Evolutionary conservation across 2,329 filamentous ascomycete species (phyloP).

Genomic region (Allantophomopsis cytisporea): DNA sequence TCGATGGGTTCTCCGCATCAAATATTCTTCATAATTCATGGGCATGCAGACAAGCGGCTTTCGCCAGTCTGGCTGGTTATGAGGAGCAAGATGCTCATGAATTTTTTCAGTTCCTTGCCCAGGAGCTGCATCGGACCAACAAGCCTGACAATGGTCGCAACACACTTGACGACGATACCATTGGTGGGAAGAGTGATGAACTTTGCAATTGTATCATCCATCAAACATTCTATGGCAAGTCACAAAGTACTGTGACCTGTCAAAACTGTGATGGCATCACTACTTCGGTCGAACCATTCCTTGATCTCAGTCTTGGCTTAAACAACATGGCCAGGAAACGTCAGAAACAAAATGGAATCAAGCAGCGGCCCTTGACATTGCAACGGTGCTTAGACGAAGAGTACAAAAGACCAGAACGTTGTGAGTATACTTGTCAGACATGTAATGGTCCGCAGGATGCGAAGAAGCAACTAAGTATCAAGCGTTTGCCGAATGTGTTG

Average conservation of each 20-base stretch:
- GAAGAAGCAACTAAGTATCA: conserved; percentile 72
- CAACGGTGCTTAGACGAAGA: conserved; percentile 70
- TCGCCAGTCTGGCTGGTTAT: conserved; percentile 71
- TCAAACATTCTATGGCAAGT: conserved; percentile 85
- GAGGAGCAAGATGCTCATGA: conserved; percentile 96
- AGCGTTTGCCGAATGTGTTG: conserved; percentile 74
- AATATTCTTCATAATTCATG: conserved; percentile 83
- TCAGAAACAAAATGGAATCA: conserved; percentile 22
- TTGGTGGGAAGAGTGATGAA: conserved; percentile 9
- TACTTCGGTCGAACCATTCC: conserved; percentile 74
- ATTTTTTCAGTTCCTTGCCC: conserved; percentile 90
- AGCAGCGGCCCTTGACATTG: conserved; percentile 37
- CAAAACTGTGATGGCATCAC: conserved; percentile 75
- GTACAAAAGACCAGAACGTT: conserved; percentile 78
- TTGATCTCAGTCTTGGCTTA: conserved; percentile 83
- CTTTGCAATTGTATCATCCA: conserved; percentile 82
- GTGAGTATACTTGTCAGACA: conserved; percentile 75
- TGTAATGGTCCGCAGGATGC: conserved; percentile 70
- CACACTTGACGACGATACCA: neutral
- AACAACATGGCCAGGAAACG: conserved; percentile 59
- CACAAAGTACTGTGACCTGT: conserved; percentile 83
- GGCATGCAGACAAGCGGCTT: conserved; percentile 65
- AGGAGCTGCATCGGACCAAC: conserved; percentile 78
- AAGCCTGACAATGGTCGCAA: conserved; percentile 43
- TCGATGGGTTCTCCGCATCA: conserved; percentile 81